Conservation (phyloP, 2,329 filamentous ascomycete species). For the Aspergillus fischeri region DNA sequence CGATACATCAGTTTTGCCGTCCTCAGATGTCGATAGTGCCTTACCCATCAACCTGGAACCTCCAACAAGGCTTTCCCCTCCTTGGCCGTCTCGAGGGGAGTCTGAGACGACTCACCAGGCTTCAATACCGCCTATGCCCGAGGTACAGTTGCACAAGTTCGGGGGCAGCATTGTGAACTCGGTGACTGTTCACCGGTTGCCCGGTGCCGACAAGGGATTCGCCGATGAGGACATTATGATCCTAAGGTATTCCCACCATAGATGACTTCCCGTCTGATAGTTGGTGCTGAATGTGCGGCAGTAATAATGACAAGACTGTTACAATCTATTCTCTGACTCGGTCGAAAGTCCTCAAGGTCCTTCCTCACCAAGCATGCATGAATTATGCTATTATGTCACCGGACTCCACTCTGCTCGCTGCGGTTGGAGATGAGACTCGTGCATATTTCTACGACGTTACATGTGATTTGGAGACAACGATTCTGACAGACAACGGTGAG, state of each 20-base stretch:
- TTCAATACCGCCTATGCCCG: conserved; percentile 29
- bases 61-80: conserved; percentile 20
- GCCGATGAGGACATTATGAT: conserved; percentile 55
- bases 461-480: conserved; percentile 25
- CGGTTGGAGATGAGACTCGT: conserved; percentile 81
- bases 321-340: conserved; percentile 73
- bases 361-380: conserved; percentile 78
- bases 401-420: conserved; percentile 72
- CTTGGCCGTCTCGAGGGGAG: conserved; percentile 20
- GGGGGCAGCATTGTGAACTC: conserved; percentile 64
- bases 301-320: conserved; percentile 89
- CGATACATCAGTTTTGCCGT: conserved; percentile 33
- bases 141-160: conserved; percentile 55
- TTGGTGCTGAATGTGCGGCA: conserved; percentile 58
- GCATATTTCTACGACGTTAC: conserved; percentile 71
- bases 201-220: conserved; percentile 36
- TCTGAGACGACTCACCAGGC: conserved; percentile 13
- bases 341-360: conserved; percentile 62
- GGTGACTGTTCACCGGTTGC: conserved; percentile 58
- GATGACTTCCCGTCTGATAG: conserved; percentile 40
- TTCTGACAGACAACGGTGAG: conserved; percentile 26
- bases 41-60: conserved; percentile 50
- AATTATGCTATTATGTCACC: conserved; percentile 94
- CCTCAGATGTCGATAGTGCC: conserved; percentile 53
- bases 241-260: conserved; percentile 38